These are phyloP conservation scores for Colletotrichum liriopes DNA, from an alignment of 2,329 filamentous ascomycete species.

Conservation along the genomic window DNA sequence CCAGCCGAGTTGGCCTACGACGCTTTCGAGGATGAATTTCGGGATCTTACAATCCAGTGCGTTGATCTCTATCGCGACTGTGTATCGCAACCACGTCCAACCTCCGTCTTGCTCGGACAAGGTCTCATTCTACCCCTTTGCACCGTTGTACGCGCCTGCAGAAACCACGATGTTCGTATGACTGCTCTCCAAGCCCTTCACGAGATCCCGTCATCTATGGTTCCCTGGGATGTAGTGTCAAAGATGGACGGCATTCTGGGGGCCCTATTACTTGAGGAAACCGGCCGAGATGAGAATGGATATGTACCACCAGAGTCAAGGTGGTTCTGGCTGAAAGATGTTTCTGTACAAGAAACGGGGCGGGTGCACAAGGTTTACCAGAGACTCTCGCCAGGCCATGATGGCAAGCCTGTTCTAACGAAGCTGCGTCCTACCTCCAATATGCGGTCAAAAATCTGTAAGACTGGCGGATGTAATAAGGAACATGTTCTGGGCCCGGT, in stretches of 20 bases:
- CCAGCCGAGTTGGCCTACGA: constrained; percentile 41
- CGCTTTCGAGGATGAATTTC: constrained; percentile 39
- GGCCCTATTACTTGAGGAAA: constrained; percentile 42
- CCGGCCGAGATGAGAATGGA: constrained; percentile 31
- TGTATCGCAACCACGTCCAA: constrained; percentile 2
- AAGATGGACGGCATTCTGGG: constrained; percentile 36
- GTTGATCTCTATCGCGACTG: constrained; percentile 35
- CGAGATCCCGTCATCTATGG: constrained; percentile 37
- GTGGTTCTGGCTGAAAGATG: constrained; percentile 39
- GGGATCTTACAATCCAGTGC: constrained; percentile 24
- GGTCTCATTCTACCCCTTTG: constrained; percentile 36
- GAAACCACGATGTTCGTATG: constrained; percentile 39
- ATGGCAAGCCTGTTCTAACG: constrained; percentile 10
- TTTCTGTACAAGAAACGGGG: constrained; percentile 3
- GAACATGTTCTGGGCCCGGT: constrained; percentile 3
- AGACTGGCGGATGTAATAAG: constrained; percentile 1
- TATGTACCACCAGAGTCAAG: constrained; percentile 30
- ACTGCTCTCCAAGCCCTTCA: constrained; percentile 37
- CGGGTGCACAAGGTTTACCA: constrained; percentile 16
- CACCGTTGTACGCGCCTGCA: constrained; percentile 39
- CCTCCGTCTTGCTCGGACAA: constrained; percentile 27
- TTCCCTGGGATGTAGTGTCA: constrained; percentile 36
- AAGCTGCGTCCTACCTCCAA: constrained; percentile 11
- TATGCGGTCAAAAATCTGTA: constrained; percentile 15
- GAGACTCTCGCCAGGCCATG: background rate